Conservation (phyloP, 768 basidiomycete genomes). For the Sutorius australiensis region DNA sequence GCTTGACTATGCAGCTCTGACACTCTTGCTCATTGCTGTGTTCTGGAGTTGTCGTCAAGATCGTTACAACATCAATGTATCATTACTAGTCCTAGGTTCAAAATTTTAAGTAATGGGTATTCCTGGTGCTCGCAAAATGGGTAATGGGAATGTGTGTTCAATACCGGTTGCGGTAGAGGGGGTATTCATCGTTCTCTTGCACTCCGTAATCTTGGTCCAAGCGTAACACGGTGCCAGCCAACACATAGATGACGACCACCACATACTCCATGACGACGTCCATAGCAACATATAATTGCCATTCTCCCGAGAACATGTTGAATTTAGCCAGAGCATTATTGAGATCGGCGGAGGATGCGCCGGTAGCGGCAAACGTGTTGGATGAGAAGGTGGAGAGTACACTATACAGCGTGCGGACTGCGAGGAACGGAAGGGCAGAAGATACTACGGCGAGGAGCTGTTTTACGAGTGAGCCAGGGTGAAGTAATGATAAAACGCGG, state of each 20-base stretch:
- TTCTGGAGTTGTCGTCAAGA: not conserved
- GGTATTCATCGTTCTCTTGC: constrained; percentile 25
- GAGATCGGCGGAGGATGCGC: constrained; percentile 16
- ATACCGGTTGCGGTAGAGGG: constrained; percentile 34
- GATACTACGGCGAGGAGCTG: constrained; percentile 58
- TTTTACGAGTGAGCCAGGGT: constrained; percentile 7
- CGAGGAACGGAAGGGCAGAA: constrained; percentile 56
- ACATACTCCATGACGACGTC: constrained; percentile 58
- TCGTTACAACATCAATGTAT: not conserved
- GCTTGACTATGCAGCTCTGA: constrained; percentile 77
- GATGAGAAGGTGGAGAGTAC: constrained; percentile 56
- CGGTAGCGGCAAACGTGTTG: constrained; percentile 35
- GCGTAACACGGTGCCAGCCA: constrained; percentile 27
- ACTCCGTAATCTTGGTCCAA: constrained; percentile 32
- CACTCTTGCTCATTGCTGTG: constrained; percentile 29
- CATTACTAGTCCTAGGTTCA: not conserved
- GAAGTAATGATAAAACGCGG: not conserved
- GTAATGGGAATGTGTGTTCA: constrained; percentile 1
- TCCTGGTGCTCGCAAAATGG: not conserved
- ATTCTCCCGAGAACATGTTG: constrained; percentile 54
- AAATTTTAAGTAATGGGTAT: not conserved
- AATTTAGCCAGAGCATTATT: constrained; percentile 44
- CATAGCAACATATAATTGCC: constrained; percentile 57
- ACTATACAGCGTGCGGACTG: constrained; percentile 44
- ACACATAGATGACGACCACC: constrained; percentile 42